Evolutionary conservation across 169 alveolate genomes (phyloP).

Genomic region (Babesia gibsoni): DNA sequence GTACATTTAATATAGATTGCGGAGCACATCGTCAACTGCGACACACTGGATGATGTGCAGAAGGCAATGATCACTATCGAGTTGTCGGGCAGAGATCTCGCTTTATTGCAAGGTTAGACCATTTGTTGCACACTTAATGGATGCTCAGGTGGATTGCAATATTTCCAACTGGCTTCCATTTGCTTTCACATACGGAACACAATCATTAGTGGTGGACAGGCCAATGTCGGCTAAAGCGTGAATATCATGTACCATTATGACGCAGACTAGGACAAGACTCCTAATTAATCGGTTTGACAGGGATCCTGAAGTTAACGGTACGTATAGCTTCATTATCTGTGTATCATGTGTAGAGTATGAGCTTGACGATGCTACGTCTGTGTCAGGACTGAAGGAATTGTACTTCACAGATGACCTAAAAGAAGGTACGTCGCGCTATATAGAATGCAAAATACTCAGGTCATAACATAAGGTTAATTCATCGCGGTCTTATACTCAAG

Average conservation of each 20-base stretch:
- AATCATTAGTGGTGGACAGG: conserved; percentile 35
- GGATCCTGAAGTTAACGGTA: conserved; percentile 33
- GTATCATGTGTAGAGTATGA: conserved; percentile 20
- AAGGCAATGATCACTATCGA: conserved; percentile 61
- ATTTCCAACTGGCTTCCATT: conserved; percentile 57
- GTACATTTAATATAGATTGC: not conserved
- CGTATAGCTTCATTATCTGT: not conserved
- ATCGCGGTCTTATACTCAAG: conserved; percentile 62
- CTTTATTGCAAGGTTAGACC: conserved; percentile 58
- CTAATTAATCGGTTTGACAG: conserved; percentile 48
- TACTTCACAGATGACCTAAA: conserved; percentile 20
- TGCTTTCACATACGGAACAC: conserved; percentile 58
- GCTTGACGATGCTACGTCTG: not conserved
- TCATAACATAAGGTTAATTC: conserved; percentile 64
- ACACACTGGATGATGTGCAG: conserved; percentile 29
- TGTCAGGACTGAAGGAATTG: conserved; percentile 21
- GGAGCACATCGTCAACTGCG: conserved; percentile 47
- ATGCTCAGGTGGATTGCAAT: conserved; percentile 49
- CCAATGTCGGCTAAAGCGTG: not conserved
- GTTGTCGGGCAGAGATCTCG: conserved; percentile 57
- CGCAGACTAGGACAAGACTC: conserved; percentile 9
- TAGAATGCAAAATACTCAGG: conserved; percentile 14
- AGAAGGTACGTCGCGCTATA: conserved; percentile 15
- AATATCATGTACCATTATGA: conserved; percentile 22
- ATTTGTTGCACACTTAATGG: not conserved